Conservation (phyloP, 805 yeast species). For the Candida silvicultrix region DNA sequence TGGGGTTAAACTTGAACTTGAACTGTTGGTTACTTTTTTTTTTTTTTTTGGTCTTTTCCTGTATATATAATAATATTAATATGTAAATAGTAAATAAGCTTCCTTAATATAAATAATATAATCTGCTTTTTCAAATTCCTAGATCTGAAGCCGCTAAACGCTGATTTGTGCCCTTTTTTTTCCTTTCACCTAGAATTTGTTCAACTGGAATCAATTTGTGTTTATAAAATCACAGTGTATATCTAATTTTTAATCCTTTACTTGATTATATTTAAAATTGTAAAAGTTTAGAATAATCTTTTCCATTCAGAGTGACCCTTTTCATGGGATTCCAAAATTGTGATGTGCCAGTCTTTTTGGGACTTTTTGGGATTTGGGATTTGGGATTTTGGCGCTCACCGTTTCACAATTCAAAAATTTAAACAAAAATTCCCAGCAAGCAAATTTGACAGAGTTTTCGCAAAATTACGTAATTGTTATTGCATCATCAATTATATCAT, state of each 20-base stretch:
- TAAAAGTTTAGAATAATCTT: neutral
- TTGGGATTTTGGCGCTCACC: neutral
- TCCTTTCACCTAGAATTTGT: too few relatives aligned
- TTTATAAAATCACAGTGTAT: too few relatives aligned
- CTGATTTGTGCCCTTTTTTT: neutral
- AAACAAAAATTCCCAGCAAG: neutral
- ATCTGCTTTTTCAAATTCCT: neutral
- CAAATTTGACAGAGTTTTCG: neutral
- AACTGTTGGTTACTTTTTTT: neutral
- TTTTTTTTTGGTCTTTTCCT: too few relatives aligned
- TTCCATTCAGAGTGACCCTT: too few relatives aligned
- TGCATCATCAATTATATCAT: too few relatives aligned
- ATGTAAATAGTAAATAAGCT: neutral
- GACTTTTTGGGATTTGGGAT: too few relatives aligned
- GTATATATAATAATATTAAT: too few relatives aligned
- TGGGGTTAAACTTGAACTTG: neutral
- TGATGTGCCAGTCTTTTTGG: neutral
- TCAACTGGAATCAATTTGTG: too few relatives aligned
- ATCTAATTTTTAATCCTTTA: too few relatives aligned
- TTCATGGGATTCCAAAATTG: neutral
- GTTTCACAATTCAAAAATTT: neutral
- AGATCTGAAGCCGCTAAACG: neutral
- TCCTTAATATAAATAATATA: too few relatives aligned
- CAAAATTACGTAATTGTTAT: neutral
- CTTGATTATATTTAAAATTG: too few relatives aligned